phyloP scores from a whole-genome alignment of 192 early-diverging fungal genomes.

The Podochytrium sp. region DNA sequence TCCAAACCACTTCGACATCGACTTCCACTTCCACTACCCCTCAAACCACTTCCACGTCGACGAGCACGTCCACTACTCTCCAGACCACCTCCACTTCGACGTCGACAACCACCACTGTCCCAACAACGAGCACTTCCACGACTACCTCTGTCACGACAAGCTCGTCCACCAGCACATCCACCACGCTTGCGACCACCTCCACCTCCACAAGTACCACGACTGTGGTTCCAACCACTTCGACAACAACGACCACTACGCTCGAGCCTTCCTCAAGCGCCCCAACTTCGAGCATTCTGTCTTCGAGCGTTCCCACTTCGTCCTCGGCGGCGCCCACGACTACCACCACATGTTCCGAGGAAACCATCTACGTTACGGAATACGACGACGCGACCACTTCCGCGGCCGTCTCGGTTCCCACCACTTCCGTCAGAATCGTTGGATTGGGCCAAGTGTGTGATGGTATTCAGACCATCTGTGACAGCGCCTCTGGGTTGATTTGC shows the following conservation, averaged over 20 bases:
- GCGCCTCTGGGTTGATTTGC: background rate
- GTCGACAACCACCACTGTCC: background rate
- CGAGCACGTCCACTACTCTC: background rate
- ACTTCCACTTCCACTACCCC: slow-evolving; percentile 3
- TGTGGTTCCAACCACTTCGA: background rate
- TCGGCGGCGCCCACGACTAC: background rate
- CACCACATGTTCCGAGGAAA: background rate
- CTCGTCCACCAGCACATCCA: slow-evolving; percentile 3
- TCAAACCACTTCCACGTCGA: background rate
- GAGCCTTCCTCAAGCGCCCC: background rate
- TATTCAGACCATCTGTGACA: background rate
- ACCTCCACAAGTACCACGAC: background rate
- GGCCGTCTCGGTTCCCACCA: background rate
- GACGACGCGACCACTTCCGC: background rate
- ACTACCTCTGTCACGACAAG: background rate
- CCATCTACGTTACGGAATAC: background rate
- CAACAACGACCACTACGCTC: background rate
- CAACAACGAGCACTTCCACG: background rate
- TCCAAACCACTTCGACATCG: background rate
- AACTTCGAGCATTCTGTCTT: background rate
- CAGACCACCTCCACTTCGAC: background rate
- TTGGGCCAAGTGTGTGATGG: background rate
- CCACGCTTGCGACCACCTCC: background rate
- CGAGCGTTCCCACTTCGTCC: background rate
- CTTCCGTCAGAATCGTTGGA: background rate